phyloP scores from a whole-genome alignment of 805 yeast genomes.

The Priceomyces fermenticarens region DNA sequence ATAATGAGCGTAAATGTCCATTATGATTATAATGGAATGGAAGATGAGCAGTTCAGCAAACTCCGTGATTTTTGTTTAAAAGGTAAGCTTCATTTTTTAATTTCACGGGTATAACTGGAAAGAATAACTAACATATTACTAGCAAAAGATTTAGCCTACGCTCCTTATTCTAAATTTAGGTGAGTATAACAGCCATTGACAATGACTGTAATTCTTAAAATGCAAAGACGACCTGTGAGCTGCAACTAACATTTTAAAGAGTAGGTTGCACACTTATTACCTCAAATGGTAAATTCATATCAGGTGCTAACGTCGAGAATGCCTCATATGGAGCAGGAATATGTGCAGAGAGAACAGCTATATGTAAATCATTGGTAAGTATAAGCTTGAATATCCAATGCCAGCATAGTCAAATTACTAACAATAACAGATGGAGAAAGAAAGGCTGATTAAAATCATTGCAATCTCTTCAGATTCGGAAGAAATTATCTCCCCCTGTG shows the following conservation, averaged over 20 bases:
- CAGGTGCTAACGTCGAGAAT: constrained; percentile 90
- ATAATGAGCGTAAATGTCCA: constrained; percentile 2
- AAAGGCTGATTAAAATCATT: constrained; percentile 49
- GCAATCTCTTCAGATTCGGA: constrained; percentile 63
- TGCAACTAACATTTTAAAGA: constrained; percentile 22
- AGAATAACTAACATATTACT: constrained; percentile 1
- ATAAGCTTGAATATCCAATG: not conserved
- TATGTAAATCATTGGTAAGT: constrained; percentile 33
- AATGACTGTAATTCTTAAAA: no score
- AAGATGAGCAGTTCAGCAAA: constrained; percentile 15
- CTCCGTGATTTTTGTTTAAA: constrained; percentile 16
- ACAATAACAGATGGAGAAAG: constrained; percentile 34
- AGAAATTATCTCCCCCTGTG: constrained; percentile 80
- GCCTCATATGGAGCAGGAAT: constrained; percentile 74
- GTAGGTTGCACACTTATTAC: constrained; percentile 81
- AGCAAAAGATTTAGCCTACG: constrained; percentile 55
- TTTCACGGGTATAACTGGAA: not conserved
- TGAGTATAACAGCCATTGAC: constrained; percentile 14
- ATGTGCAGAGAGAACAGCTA: constrained; percentile 40
- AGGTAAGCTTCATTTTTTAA: constrained; percentile 15
- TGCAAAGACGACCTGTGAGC: no score
- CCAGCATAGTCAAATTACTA: constrained; percentile 5
- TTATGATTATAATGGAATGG: constrained; percentile 14
- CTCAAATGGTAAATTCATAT: constrained; percentile 41
- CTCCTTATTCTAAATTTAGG: constrained; percentile 71